These are phyloP conservation scores for Hypericum androsaemum DNA, from an alignment of 345 rosid species.

Conservation along the genomic window DNA sequence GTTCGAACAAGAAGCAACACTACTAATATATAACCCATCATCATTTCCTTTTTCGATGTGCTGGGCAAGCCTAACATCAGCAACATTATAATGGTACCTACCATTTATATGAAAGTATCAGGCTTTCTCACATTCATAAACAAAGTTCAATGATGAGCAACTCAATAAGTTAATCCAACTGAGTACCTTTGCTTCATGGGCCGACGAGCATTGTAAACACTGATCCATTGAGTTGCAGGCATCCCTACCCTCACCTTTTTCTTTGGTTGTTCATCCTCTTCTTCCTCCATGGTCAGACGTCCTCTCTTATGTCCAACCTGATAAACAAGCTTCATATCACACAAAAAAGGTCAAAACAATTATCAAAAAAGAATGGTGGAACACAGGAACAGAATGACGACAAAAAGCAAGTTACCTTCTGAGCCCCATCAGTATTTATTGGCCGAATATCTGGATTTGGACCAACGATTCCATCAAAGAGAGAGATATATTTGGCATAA, in stretches of 20 bases:
- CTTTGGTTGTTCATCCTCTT: constrained; percentile 90
- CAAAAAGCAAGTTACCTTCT: constrained; percentile 43
- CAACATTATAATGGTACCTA: constrained; percentile 94
- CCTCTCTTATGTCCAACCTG: constrained; percentile 99
- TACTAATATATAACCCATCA: constrained; percentile 82
- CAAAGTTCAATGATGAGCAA: constrained; percentile 3
- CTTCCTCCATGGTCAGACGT: constrained; percentile 72
- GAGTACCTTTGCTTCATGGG: constrained; percentile 90
- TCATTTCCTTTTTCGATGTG: constrained; percentile 85
- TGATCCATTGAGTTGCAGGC: constrained; percentile 99
- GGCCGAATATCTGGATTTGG: constrained; percentile 95
- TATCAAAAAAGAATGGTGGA: constrained; percentile 1
- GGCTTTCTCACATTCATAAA: neutral
- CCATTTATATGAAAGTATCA: constrained; percentile 11
- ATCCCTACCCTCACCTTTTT: constrained; percentile 91
- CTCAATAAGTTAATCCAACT: constrained; percentile 6
- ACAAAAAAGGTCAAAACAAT: neutral
- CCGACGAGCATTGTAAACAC: constrained; percentile 86
- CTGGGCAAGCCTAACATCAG: constrained; percentile 63
- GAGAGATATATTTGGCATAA: constrained; percentile 79
- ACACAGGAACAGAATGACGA: constrained; percentile 1
- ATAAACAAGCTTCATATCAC: constrained; percentile 59
- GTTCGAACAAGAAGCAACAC: constrained; percentile 81
- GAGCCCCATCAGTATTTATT: constrained; percentile 94
- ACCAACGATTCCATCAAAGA: constrained; percentile 57